Percentiles rank a stretch among this genome's conserved stretches.
These are phyloP conservation scores for Cladosporium sp. DNA, from an alignment of 2,329 filamentous ascomycete genomes.

Conservation along the genomic window DNA sequence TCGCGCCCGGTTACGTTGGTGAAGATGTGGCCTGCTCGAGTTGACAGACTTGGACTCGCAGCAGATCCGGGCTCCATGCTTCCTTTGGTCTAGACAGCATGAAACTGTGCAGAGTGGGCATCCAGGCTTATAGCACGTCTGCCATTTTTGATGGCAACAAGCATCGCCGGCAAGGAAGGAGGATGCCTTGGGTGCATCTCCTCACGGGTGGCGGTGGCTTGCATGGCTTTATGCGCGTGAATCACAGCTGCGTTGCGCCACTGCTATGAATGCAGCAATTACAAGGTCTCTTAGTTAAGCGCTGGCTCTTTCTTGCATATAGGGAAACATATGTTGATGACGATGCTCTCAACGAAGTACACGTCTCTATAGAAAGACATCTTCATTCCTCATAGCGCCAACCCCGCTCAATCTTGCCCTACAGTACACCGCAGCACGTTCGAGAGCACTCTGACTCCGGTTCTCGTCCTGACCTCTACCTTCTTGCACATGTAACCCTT, in stretches of 20 bases:
- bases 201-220: not conserved
- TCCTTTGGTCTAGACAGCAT: not conserved
- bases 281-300: not conserved
- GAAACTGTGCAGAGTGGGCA: fast-evolving
- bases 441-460: no score
- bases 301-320: no score
- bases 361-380: no score
- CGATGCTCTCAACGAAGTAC: no score
- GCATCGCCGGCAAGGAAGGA: not conserved
- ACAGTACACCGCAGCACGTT: not conserved
- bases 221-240: not conserved
- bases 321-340: no score
- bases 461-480: no score
- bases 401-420: not conserved
- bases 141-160: no score
- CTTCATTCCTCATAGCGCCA: no score
- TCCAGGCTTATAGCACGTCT: not conserved
- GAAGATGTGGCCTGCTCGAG: not conserved
- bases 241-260: not conserved
- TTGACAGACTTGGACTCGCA: not conserved
- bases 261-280: not conserved
- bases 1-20: not conserved
- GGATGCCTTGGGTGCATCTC: not conserved
- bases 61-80: not conserved
- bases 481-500: no score